Percentiles rank a stretch among this genome's conserved stretches.
Conservation (phyloP, 495 filamentous ascomycete species). For the Aspergillus nanangensis region DNA sequence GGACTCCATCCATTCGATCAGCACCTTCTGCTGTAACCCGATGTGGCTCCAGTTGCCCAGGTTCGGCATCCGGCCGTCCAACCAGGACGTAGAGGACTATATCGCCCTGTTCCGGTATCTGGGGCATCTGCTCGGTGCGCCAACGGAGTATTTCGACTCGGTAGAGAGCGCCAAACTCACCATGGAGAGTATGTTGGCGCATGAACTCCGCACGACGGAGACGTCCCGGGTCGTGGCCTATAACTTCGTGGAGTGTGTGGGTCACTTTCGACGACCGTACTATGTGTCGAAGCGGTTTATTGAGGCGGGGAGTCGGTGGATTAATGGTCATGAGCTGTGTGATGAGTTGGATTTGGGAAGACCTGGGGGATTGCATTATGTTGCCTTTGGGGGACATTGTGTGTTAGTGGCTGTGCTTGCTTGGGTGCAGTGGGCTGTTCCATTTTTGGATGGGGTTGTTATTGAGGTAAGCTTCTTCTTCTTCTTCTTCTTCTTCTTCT, state of each 20-base stretch:
- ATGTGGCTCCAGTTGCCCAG: constrained; percentile 64
- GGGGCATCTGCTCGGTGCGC: constrained; percentile 60
- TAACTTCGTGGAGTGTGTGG: constrained; percentile 63
- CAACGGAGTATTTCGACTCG: constrained; percentile 49
- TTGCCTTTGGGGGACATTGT: constrained; percentile 41
- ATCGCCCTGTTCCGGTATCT: constrained; percentile 69
- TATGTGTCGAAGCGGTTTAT: constrained; percentile 36
- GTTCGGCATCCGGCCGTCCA: constrained; percentile 57
- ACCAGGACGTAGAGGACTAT: constrained; percentile 59
- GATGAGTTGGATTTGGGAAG: constrained; percentile 50
- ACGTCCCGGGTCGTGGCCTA: constrained; percentile 58
- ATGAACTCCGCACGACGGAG: constrained; percentile 56
- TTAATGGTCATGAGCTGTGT: constrained; percentile 46
- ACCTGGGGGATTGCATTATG: constrained; percentile 40
- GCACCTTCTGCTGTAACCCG: constrained; percentile 56
- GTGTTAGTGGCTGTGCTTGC: constrained; percentile 39
- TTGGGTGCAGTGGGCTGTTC: constrained; percentile 32
- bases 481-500: too few relatives aligned
- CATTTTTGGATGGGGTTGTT: constrained; percentile 26
- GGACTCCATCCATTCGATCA: constrained; percentile 62
- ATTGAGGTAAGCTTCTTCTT: constrained; percentile 26
- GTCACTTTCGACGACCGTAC: constrained; percentile 53
- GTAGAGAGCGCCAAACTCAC: constrained; percentile 48
- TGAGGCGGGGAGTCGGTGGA: constrained; percentile 43
- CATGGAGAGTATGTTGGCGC: constrained; percentile 56